phyloP scores from a whole-genome alignment of 805 yeast species.

The Novakomyces olei region DNA sequence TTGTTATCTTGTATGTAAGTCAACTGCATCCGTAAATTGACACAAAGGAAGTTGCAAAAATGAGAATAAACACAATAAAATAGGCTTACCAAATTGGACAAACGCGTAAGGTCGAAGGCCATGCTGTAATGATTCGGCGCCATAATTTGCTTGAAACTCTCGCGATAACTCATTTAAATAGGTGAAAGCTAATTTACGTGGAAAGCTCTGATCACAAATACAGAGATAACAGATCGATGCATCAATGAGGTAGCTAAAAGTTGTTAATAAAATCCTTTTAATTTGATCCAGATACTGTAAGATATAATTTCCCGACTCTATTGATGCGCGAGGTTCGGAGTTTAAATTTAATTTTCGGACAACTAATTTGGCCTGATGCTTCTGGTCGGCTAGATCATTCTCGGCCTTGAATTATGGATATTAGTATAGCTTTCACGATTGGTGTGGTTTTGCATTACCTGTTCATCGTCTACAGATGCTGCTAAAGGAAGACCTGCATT shows the following conservation, averaged over 20 bases:
- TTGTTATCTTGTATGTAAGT: conserved; percentile 14
- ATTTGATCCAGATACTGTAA: conserved; percentile 25
- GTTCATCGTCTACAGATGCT: conserved; percentile 73
- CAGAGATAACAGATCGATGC: conserved; percentile 54
- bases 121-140: conserved; percentile 37
- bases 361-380: conserved; percentile 61
- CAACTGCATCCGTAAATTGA: not conserved
- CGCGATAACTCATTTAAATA: conserved; percentile 59
- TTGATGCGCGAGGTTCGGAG: conserved; percentile 65
- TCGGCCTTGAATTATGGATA: too few relatives aligned
- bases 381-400: conserved; percentile 44
- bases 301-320: conserved; percentile 51
- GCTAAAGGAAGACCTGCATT: conserved; percentile 61
- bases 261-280: conserved; percentile 1
- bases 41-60: not conserved
- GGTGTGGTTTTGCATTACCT: too few relatives aligned
- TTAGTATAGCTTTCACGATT: too few relatives aligned
- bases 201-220: conserved; percentile 58
- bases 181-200: conserved; percentile 72
- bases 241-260: conserved; percentile 30
- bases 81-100: conserved; percentile 38
- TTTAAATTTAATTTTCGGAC: conserved; percentile 53
- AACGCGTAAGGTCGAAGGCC: conserved; percentile 77
- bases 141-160: conserved; percentile 66
- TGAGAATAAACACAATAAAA: conserved; percentile 12